Evolutionary conservation across 2,329 filamentous ascomycete genomes (phyloP).

Genomic region (Cladosporium oxysporum): DNA sequence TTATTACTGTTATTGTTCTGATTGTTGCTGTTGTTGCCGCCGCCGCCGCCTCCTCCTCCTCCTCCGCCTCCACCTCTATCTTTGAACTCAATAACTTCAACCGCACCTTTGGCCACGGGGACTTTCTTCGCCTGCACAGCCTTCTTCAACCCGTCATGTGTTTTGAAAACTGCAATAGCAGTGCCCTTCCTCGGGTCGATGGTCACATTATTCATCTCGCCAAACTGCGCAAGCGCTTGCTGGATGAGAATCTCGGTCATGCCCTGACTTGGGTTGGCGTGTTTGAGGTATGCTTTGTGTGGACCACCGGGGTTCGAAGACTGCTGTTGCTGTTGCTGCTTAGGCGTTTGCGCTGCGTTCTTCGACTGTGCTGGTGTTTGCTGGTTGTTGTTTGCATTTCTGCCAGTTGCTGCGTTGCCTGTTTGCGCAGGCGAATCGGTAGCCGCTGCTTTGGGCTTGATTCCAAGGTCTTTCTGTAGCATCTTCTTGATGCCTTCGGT

Average conservation of each 20-base stretch:
- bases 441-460: constrained; percentile 43
- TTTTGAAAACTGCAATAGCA: constrained; percentile 85
- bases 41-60: constrained; percentile 18
- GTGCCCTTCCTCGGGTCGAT: constrained; percentile 95
- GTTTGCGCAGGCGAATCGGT: not conserved
- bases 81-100: constrained; percentile 83
- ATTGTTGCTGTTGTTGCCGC: not conserved
- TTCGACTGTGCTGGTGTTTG: constrained; percentile 31
- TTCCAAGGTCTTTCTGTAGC: constrained; percentile 62
- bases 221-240: constrained; percentile 72
- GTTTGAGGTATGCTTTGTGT: constrained; percentile 63
- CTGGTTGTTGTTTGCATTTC: constrained; percentile 16
- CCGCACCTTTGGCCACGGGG: constrained; percentile 77
- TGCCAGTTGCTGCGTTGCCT: not conserved
- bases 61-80: constrained; percentile 43
- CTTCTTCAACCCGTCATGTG: constrained; percentile 70
- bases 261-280: constrained; percentile 79
- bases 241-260: constrained; percentile 81
- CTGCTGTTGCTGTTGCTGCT: constrained; percentile 46
- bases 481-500: constrained; percentile 50
- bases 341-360: constrained; percentile 34
- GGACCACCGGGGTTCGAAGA: constrained; percentile 63
- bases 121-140: constrained; percentile 82
- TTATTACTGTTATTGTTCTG: not conserved
- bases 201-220: constrained; percentile 75